phyloP scores from a whole-genome alignment of 1,284 basidiomycete genomes.

The Boletus sp. region DNA sequence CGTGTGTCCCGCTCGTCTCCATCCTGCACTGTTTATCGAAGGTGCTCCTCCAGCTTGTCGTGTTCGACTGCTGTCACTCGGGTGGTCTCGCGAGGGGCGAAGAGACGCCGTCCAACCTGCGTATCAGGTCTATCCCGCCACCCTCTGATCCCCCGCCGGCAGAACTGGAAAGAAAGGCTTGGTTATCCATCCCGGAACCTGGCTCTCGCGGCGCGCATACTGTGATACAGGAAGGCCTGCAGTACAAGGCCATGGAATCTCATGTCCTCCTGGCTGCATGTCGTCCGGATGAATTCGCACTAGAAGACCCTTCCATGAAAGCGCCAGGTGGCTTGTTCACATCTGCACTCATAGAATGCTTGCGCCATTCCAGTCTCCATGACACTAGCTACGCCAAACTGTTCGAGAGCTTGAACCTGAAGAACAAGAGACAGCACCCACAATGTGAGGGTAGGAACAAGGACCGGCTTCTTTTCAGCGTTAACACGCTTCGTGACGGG shows the following conservation, averaged over 20 bases:
- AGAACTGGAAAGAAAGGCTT: slow-evolving; percentile 23
- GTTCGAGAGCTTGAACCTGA: slow-evolving; percentile 22
- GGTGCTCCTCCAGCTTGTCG: slow-evolving; percentile 10
- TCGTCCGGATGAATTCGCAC: slow-evolving; percentile 20
- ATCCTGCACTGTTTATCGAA: background rate
- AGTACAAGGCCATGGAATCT: slow-evolving; percentile 27
- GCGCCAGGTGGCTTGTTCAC: slow-evolving; percentile 29
- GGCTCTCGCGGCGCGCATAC: slow-evolving; percentile 15
- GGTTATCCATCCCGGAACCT: slow-evolving; percentile 9
- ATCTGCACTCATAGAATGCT: slow-evolving; percentile 24
- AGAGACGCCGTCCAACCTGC: slow-evolving; percentile 4
- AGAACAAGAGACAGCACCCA: slow-evolving; percentile 18
- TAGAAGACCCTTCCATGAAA: slow-evolving; percentile 14
- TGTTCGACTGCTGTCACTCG: slow-evolving; percentile 31
- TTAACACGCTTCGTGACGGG: slow-evolving; percentile 22
- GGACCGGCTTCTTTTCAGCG: slow-evolving; percentile 28
- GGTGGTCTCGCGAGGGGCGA: slow-evolving; percentile 26
- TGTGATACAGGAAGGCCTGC: slow-evolving; percentile 15
- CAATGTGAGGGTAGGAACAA: slow-evolving; percentile 28
- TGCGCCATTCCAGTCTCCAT: slow-evolving; percentile 16
- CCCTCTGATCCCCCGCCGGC: slow-evolving; percentile 14
- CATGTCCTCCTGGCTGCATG: slow-evolving; percentile 31
- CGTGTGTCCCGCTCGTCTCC: background rate
- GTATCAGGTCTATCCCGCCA: slow-evolving; percentile 17
- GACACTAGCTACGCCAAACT: slow-evolving; percentile 25